Evolutionary conservation across 371 early-diverging fungal species (phyloP).

Genomic region (Mortierella sp.): DNA sequence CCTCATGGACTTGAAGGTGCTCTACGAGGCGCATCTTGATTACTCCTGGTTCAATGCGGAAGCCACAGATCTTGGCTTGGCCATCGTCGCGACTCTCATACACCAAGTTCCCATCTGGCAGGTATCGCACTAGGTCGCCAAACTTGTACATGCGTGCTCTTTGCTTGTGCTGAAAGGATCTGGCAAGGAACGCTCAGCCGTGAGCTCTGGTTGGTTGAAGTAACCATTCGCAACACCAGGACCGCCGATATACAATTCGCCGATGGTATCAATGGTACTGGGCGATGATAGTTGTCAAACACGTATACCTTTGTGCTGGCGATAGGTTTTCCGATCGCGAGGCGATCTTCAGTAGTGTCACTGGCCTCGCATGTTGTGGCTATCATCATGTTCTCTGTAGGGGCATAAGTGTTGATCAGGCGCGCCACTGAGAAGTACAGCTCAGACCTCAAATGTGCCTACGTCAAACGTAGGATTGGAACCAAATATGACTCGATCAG

Average conservation of each 20-base stretch:
- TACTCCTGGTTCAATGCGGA: slow-evolving; percentile 57
- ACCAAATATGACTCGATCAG: not conserved
- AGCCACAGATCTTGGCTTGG: slow-evolving; percentile 58
- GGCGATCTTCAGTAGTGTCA: not conserved
- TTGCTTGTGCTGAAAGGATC: not conserved
- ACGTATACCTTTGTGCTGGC: slow-evolving; percentile 4
- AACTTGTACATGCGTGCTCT: slow-evolving; percentile 49
- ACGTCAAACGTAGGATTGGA: not conserved
- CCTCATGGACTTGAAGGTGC: slow-evolving; percentile 6
- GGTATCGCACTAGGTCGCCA: slow-evolving; percentile 53
- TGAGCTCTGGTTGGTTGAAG: slow-evolving; percentile 30
- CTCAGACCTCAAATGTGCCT: not conserved
- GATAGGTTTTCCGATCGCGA: slow-evolving; percentile 4
- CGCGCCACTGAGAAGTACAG: not conserved
- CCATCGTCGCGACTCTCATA: slow-evolving; percentile 38
- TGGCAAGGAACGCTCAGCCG: not conserved
- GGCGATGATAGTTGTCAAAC: not conserved
- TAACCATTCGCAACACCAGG: slow-evolving; percentile 38
- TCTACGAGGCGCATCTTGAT: slow-evolving; percentile 19
- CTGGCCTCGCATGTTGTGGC: not conserved
- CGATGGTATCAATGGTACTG: slow-evolving; percentile 27
- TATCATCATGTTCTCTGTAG: slow-evolving; percentile 19
- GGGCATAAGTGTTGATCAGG: slow-evolving; percentile 31
- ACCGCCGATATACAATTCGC: slow-evolving; percentile 40
- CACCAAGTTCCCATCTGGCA: slow-evolving; percentile 51